These are phyloP conservation scores for Cutaneotrichosporon dermatis DNA, from an alignment of 1,284 basidiomycete genomes.

Conservation along the genomic window DNA sequence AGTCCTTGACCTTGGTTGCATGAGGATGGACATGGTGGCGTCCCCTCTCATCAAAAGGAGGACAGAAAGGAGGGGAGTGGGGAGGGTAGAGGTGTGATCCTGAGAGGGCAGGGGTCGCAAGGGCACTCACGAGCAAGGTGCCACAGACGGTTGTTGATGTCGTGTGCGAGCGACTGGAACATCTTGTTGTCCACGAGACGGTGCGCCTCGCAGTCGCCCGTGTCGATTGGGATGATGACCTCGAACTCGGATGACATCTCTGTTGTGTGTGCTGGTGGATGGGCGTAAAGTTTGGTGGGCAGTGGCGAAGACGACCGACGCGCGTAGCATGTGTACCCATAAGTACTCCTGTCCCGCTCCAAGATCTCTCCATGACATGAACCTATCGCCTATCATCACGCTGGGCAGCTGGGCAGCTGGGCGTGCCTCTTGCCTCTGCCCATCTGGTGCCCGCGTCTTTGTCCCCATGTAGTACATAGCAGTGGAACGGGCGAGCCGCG, in stretches of 20 bases:
- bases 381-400: too few species aligned
- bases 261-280: background rate
- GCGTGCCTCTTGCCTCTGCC: too few species aligned
- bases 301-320: background rate
- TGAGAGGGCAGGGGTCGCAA: too few species aligned
- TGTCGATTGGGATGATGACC: background rate
- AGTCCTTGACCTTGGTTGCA: background rate
- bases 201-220: too few species aligned
- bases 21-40: too few species aligned
- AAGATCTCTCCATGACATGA: too few species aligned
- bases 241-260: background rate
- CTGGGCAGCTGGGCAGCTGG: too few species aligned
- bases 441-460: too few species aligned
- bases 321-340: background rate
- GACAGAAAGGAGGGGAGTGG: background rate
- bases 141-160: background rate
- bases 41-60: background rate
- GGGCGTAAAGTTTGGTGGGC: background rate
- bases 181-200: background rate
- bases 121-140: background rate
- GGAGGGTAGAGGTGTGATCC: too few species aligned
- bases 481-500: too few species aligned
- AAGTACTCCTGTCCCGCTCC: too few species aligned
- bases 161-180: background rate
- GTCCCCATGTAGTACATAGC: too few species aligned